Evolutionary conservation across 768 basidiomycete genomes (phyloP).

Genomic region (Lentinula sp.): DNA sequence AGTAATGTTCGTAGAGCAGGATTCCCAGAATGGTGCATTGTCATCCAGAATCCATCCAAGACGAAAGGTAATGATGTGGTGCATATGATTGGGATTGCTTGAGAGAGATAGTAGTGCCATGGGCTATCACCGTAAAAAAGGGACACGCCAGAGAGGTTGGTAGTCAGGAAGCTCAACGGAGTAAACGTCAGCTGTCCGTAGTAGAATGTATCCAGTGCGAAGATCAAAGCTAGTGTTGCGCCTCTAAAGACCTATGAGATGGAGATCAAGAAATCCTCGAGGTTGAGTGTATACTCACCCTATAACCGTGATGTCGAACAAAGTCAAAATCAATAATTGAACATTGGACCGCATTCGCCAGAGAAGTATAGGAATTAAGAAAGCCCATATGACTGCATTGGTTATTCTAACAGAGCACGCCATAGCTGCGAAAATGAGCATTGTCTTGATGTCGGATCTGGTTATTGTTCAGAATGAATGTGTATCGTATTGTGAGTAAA

Average conservation of each 20-base stretch:
- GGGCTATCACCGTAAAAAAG: constrained; percentile 86
- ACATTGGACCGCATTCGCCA: constrained; percentile 41
- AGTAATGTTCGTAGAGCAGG: constrained; percentile 37
- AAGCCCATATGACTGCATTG: constrained; percentile 81
- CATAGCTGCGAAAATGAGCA: constrained; percentile 59
- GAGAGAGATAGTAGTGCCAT: constrained; percentile 86
- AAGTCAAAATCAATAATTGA: constrained; percentile 15
- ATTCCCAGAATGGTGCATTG: constrained; percentile 18
- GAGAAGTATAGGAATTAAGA: constrained; percentile 52
- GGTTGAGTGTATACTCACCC: constrained; percentile 33
- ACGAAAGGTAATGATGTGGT: constrained; percentile 69
- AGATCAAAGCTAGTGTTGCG: constrained; percentile 20
- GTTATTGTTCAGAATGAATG: neutral
- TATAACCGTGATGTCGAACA: constrained; percentile 31
- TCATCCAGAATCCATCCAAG: constrained; percentile 49
- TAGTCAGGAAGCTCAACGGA: constrained; percentile 72
- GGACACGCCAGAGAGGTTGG: constrained; percentile 82
- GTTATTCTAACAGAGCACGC: constrained; percentile 86
- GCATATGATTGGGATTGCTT: constrained; percentile 80
- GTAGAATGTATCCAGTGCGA: constrained; percentile 63
- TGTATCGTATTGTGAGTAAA: neutral
- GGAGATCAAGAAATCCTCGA: neutral
- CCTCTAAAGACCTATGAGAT: constrained; percentile 19
- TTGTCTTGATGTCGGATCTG: constrained; percentile 27
- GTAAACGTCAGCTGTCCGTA: constrained; percentile 66